Evolutionary conservation across 768 basidiomycete genomes (phyloP).

Genomic region (Russula brevipes): DNA sequence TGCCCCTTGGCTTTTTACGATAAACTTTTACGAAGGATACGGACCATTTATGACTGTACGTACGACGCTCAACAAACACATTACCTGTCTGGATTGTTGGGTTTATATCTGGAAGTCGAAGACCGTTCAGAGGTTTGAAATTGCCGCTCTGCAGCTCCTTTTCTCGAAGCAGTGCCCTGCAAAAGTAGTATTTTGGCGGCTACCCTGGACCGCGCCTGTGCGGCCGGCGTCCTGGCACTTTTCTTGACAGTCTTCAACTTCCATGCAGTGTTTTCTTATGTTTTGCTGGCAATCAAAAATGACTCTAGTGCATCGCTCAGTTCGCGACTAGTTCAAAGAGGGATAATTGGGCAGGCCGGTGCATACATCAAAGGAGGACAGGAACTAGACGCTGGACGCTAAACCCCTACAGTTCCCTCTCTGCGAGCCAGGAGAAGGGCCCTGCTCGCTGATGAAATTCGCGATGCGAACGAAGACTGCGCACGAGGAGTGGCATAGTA

Average conservation of each 20-base stretch:
- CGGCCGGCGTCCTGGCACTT: conserved; percentile 4
- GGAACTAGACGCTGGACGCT: neutral
- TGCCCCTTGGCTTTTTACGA: conserved; percentile 15
- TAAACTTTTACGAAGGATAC: conserved; percentile 24
- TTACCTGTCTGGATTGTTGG: conserved; percentile 9
- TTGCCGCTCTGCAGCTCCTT: neutral
- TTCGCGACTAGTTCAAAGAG: conserved; percentile 20
- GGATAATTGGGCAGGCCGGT: conserved; percentile 9
- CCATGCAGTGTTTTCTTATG: conserved; percentile 14
- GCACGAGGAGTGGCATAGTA: conserved; percentile 4
- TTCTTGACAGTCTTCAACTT: conserved; percentile 18
- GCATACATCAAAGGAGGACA: neutral
- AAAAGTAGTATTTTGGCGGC: neutral
- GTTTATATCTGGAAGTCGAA: conserved; percentile 1
- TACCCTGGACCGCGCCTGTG: neutral
- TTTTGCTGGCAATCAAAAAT: conserved; percentile 18
- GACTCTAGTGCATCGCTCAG: conserved; percentile 1
- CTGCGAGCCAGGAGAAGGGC: neutral
- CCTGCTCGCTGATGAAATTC: conserved; percentile 4
- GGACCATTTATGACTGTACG: conserved; percentile 26
- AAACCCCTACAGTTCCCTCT: neutral
- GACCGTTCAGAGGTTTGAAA: conserved; percentile 12
- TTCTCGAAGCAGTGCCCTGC: conserved; percentile 5
- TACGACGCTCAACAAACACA: conserved; percentile 20
- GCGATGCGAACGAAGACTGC: conserved; percentile 6